Base-by-base conservation (phyloP, 2,329 filamentous ascomycete species). In the Penicillium rolfsii region DNA sequence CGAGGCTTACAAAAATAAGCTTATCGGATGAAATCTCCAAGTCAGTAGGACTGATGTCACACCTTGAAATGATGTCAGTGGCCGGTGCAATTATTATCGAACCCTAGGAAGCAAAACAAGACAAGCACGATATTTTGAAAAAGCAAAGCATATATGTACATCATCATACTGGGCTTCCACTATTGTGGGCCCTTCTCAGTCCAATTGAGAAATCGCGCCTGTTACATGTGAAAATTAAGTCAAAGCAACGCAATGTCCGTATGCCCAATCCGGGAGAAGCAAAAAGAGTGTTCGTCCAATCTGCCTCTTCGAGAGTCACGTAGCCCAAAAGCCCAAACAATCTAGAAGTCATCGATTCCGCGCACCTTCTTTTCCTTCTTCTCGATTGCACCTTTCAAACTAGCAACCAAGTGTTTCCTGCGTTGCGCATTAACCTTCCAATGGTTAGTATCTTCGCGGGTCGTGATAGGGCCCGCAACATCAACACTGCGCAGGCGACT, bases 381-480 rank as follows among this genome's bases (percentile, higher is more conserved):
- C 11, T 67, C 69, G 50, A 79, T 72, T 1, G 73, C 76, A 49
- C 68, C 67, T 65, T 75, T 78, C 61, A 80, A 63, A 49, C 73
- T 73, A 2, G 60, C 69, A 49, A 77, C 69, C 54, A 79, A 64
- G 40, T 75, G 71, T 40, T 73, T 71, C 36, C 76, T 68, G 45
- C 77, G 77, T 55, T 70, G 65, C n/a, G 61, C 62, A 59, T 76
- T 80, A 2, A 68, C 64, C 63, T 75, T 75, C 73, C 74, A 80
- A 28, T 67, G 70, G 11, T 71, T 58, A 26, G 64, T 67, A 22
- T 79, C 76, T 46, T 76, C 69, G 9, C 66, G 67, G 4, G 64
- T 61, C 22, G 71, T 53, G 2, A 71, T 63, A 19, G 71, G 54
- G 4, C 64, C 60, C 3, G 64, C 63, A 4, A 64, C 68, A 45